Evolutionary conservation across 192 early-diverging fungal species (phyloP).

Genomic region (Gamsiella multidivaricata): DNA sequence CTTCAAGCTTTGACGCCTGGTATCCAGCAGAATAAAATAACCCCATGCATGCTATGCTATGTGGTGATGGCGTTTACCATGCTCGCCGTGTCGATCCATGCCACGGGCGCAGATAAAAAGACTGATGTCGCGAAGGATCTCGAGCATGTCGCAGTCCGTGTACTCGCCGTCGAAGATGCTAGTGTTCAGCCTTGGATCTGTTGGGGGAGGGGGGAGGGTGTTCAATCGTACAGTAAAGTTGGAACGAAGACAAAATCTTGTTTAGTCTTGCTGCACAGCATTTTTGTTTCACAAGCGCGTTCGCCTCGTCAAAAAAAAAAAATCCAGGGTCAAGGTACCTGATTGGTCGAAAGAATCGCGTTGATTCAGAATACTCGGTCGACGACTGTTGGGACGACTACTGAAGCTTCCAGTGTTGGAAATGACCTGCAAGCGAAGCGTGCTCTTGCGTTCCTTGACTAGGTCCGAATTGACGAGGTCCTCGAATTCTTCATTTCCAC

Average conservation of each 20-base stretch:
- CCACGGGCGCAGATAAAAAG: conserved; percentile 47
- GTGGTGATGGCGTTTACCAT: conserved; percentile 15
- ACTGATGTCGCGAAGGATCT: conserved; percentile 50
- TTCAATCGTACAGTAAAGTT: too few relatives aligned
- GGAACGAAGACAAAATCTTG: too few relatives aligned
- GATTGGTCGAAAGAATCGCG: conserved; percentile 49
- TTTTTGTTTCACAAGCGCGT: not conserved
- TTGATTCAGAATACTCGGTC: conserved; percentile 37
- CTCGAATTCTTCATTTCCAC: conserved; percentile 38
- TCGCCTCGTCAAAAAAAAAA: conserved; percentile 6
- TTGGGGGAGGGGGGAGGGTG: too few relatives aligned
- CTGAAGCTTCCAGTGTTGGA: not conserved
- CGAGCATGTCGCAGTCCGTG: conserved; percentile 49
- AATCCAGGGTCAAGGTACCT: conserved; percentile 45
- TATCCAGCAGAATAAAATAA: not conserved
- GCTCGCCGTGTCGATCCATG: conserved; percentile 44
- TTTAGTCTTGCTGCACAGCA: not conserved
- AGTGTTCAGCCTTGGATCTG: conserved; percentile 8
- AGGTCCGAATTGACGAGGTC: conserved; percentile 48
- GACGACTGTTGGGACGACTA: not conserved
- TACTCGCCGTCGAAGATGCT: conserved; percentile 42
- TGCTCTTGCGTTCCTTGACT: conserved; percentile 42
- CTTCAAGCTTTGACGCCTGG: too few relatives aligned
- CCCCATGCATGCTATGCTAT: not conserved
- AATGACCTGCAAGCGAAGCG: conserved; percentile 31